Evolutionary conservation across 768 basidiomycete species (phyloP).

Genomic region (Termitomyces sp.): DNA sequence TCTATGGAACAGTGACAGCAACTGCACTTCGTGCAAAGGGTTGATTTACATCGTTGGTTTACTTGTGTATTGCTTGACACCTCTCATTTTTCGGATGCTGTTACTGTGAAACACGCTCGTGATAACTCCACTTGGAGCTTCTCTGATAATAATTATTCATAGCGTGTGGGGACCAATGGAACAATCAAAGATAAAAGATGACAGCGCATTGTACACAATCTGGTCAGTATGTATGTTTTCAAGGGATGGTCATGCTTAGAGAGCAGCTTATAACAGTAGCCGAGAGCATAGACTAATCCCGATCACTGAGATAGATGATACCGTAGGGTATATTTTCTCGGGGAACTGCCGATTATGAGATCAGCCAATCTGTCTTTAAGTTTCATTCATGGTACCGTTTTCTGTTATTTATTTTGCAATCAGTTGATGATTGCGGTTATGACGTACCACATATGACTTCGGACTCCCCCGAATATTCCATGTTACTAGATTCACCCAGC

Average conservation of each 20-base stretch:
- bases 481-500: no score
- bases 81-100: not conserved
- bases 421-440: no score
- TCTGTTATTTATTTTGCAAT: no score
- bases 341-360: no score
- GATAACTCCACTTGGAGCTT: not conserved
- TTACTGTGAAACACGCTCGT: not conserved
- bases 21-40: not conserved
- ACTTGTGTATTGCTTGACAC: not conserved
- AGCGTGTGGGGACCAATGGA: not conserved
- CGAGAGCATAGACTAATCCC: no score
- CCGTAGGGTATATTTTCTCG: no score
- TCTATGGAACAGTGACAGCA: not conserved
- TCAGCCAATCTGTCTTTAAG: no score
- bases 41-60: not conserved
- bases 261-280: no score
- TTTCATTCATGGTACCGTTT: no score
- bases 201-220: not conserved
- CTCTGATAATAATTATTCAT: not conserved
- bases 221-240: not conserved
- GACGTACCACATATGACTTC: no score
- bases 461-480: no score
- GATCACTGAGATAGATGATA: no score
- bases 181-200: not conserved
- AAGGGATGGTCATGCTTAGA: not conserved